These are phyloP conservation scores for Fusarium pseudocircinatum DNA, from an alignment of 2,329 filamentous ascomycete genomes.

Conservation along the genomic window DNA sequence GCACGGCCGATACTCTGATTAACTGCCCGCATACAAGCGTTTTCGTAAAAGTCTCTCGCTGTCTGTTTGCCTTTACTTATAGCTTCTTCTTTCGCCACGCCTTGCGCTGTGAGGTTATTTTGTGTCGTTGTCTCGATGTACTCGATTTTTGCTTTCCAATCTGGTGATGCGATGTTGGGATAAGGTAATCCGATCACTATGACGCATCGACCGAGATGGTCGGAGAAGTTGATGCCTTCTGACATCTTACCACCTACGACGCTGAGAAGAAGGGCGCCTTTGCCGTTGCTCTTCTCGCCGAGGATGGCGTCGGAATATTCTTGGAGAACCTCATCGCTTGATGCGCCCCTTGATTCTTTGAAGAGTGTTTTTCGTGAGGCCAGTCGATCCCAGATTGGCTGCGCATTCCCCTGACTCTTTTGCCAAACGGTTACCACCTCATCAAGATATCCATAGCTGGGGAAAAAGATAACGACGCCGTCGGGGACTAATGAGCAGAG, in stretches of 20 bases:
- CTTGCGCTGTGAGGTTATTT: constrained; percentile 46
- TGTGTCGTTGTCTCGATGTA: constrained; percentile 76
- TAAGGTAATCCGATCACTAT: constrained; percentile 93
- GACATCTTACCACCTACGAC: constrained; percentile 95
- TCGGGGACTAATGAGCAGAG: constrained; percentile 81
- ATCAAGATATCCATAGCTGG: constrained; percentile 90
- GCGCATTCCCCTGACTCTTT: constrained; percentile 43
- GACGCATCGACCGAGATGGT: constrained; percentile 87
- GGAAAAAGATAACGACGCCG: constrained; percentile 94
- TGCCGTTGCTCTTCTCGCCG: constrained; percentile 47
- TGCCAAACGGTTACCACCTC: constrained; percentile 75
- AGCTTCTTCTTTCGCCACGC: constrained; percentile 41
- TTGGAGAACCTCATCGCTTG: constrained; percentile 75
- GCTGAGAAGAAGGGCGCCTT: constrained; percentile 84
- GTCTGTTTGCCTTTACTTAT: constrained; percentile 59
- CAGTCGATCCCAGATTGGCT: constrained; percentile 68
- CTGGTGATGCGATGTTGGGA: constrained; percentile 86
- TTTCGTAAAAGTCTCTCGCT: constrained; percentile 87
- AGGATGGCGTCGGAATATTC: constrained; percentile 77
- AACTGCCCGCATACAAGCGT: constrained; percentile 94
- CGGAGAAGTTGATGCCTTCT: constrained; percentile 98
- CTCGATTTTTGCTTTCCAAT: constrained; percentile 92
- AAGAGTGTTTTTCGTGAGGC: constrained; percentile 70
- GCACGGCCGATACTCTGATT: constrained; percentile 96
- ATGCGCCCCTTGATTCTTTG: constrained; percentile 62